Base-by-base conservation (phyloP, 768 basidiomycete genomes). In the Lactifluus pinguis region DNA sequence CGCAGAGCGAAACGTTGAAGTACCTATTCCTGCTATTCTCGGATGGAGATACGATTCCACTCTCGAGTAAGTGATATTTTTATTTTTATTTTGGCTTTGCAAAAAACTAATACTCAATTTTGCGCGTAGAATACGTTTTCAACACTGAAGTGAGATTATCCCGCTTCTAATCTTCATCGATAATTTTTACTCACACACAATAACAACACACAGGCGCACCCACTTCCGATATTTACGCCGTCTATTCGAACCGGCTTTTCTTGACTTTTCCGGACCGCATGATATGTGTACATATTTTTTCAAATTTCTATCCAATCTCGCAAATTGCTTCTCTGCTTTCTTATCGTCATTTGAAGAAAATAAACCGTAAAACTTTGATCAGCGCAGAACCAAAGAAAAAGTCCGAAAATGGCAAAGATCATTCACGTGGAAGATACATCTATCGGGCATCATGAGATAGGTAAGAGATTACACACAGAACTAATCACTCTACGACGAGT, bases 21-120 rank as follows among this genome's bases (percentile, higher is more conserved):
- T 97, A 97, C 73, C 77, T 98, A 21, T 97, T 87, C 71, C 72
- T 95, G 64, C 74, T 97, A 4, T 98, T 95, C 71, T 82, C 85
- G 57, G 89, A 92, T 67, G 78, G 79, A 7, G 76, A 71, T 32
- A 79, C 85, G n/a, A 73, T 95, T 45, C 85, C 94, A 1, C 70
- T 95, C 60, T 80, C 83, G 56, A 75, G 90, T 92, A 67, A 70
- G 88, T 34, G 29, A 17, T 11, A 4, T 3, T 45, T 57, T 54
- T 29, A 41, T 15, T n/a, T n/a, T n/a, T n/a, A n/a, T n/a, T n/a
- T n/a, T 21, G 25, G 41, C 10, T 13, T 51, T 65, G 47, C 6
- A 48, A 36, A 65, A 38, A 21, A 17, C 36, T 36, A 21, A 17
- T 32, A 55, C 38, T 62, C 69, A 64, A 62, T 55, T 42, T 47